phyloP scores from a whole-genome alignment of 768 basidiomycete genomes.

The Calocybe cyanea region DNA sequence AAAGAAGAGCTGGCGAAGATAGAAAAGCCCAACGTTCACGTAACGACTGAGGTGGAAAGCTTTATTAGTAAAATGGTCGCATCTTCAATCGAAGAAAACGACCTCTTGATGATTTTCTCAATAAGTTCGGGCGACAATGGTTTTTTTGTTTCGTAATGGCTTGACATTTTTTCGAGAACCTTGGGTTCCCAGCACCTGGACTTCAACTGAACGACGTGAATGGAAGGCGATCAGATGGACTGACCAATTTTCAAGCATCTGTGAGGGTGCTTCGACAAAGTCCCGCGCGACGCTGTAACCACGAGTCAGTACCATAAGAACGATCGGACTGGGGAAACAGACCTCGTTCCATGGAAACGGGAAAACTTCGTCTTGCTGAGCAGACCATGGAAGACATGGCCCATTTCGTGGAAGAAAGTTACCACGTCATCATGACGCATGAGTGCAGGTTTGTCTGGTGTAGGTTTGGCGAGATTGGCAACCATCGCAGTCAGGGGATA shows the following conservation, averaged over 20 bases:
- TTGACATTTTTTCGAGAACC: slow-evolving; percentile 74
- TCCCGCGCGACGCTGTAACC: slow-evolving; percentile 59
- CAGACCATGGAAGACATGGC: slow-evolving; percentile 68
- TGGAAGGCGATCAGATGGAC: slow-evolving; percentile 4
- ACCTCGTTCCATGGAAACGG: slow-evolving; percentile 80
- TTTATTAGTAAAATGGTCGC: too few species aligned
- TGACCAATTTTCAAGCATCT: slow-evolving; percentile 91
- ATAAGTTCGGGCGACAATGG: slow-evolving; percentile 71
- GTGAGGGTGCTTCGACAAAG: slow-evolving; percentile 87
- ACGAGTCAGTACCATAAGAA: not conserved
- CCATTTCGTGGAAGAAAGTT: slow-evolving; percentile 93
- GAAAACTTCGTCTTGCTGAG: slow-evolving; percentile 67
- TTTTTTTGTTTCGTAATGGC: slow-evolving; percentile 74
- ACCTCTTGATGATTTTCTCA: slow-evolving; percentile 78
- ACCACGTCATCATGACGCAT: slow-evolving; percentile 89
- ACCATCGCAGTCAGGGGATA: slow-evolving; percentile 86
- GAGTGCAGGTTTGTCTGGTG: slow-evolving; percentile 73
- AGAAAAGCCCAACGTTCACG: slow-evolving; percentile 79
- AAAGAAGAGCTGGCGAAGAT: slow-evolving; percentile 82
- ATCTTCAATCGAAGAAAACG: slow-evolving; percentile 4
- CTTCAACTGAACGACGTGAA: not conserved
- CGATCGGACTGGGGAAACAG: not conserved
- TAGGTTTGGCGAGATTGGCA: slow-evolving; percentile 85
- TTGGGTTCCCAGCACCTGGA: slow-evolving; percentile 77
- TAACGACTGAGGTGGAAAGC: slow-evolving; percentile 50